phyloP scores from a whole-genome alignment of 2,329 filamentous ascomycete species.

The Thyridium curvatum region DNA sequence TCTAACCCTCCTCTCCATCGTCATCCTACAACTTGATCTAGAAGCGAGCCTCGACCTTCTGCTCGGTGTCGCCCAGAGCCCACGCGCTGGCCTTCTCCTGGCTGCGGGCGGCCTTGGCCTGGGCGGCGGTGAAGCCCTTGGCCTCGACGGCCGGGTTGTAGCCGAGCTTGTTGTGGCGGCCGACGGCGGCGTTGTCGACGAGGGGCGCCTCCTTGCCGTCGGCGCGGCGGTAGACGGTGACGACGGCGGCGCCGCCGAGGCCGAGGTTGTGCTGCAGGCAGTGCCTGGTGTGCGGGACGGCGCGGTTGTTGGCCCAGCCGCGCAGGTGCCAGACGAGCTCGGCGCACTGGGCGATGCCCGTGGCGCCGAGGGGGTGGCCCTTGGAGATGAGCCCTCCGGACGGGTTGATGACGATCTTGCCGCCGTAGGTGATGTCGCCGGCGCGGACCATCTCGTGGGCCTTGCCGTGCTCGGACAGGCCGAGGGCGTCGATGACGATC shows the following conservation, averaged over 20 bases:
- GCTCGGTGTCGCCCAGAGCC: conserved; percentile 70
- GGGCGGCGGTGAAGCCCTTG: conserved; percentile 76
- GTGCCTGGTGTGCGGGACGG: conserved; percentile 59
- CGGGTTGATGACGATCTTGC: conserved; percentile 80
- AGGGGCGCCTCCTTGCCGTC: conserved; percentile 61
- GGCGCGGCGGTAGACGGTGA: conserved; percentile 80
- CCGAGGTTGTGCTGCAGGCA: conserved; percentile 92
- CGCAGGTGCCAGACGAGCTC: conserved; percentile 93
- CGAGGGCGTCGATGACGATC: conserved; percentile 81
- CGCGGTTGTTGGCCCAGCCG: conserved; percentile 91
- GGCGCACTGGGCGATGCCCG: conserved; percentile 90
- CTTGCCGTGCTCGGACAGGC: conserved; percentile 70
- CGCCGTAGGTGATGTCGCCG: conserved; percentile 89
- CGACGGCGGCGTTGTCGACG: conserved; percentile 59
- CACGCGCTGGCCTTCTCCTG: conserved; percentile 59
- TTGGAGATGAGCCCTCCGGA: conserved; percentile 94
- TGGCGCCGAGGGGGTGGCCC: conserved; percentile 89
- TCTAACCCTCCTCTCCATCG: too few species aligned
- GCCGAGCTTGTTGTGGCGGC: conserved; percentile 61
- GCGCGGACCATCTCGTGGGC: conserved; percentile 84
- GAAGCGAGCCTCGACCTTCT: conserved; percentile 56
- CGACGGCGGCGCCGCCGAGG: conserved; percentile 82
- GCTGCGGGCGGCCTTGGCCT: conserved; percentile 67
- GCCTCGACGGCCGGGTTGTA: conserved; percentile 92
- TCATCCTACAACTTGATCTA: too few species aligned